Conservation (phyloP, 2,329 filamentous ascomycete species). For the Pseudogymnoascus sp. region DNA sequence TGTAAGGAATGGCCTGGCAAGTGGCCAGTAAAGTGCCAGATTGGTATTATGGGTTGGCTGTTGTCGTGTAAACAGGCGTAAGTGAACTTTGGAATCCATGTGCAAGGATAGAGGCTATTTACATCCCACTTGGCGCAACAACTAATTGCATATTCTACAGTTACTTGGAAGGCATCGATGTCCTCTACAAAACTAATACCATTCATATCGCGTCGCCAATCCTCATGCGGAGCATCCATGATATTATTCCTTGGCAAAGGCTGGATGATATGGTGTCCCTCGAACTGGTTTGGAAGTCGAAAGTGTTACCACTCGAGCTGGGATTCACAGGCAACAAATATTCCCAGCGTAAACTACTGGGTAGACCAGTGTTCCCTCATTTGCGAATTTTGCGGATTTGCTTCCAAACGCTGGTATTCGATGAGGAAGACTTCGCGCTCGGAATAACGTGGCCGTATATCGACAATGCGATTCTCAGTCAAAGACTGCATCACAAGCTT, state of each 20-base stretch:
- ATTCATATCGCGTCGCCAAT: background rate
- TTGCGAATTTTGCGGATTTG: background rate
- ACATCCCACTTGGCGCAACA: background rate
- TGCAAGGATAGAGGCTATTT: background rate
- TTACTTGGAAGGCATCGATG: background rate
- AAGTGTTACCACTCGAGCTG: background rate
- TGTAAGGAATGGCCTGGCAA: background rate
- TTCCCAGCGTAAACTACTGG: background rate
- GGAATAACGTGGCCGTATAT: background rate
- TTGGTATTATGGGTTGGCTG: constrained; percentile 1
- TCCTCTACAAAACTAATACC: constrained; percentile 6
- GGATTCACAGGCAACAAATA: background rate
- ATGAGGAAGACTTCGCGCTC: background rate
- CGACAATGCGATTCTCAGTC: background rate
- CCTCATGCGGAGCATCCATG: background rate
- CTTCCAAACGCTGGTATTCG: background rate
- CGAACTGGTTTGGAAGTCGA: background rate
- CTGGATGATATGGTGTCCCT: background rate
- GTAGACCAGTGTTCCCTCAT: background rate
- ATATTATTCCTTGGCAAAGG: background rate
- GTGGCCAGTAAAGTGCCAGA: background rate
- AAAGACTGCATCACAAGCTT: background rate
- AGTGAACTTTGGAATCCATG: background rate
- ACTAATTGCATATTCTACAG: background rate
- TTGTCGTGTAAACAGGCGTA: background rate